phyloP scores from a whole-genome alignment of 192 early-diverging fungal species.

The Coemansia umbellata region DNA sequence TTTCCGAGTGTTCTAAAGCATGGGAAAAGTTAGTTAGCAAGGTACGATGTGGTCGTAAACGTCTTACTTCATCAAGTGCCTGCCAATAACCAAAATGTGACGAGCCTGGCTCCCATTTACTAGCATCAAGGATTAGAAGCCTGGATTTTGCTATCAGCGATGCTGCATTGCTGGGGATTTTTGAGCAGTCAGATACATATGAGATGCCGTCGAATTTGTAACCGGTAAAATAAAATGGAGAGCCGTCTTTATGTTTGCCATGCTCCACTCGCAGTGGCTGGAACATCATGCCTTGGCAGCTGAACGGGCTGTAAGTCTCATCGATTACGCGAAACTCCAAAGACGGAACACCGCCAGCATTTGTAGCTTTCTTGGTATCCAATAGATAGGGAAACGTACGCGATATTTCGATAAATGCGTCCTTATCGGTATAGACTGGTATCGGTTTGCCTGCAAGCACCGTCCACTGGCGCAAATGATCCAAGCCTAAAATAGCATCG shows the following conservation, averaged over 20 bases:
- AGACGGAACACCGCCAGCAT: conserved; percentile 71
- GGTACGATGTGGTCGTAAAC: background rate
- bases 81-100: background rate
- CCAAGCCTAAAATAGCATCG: conserved; percentile 83
- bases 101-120: background rate
- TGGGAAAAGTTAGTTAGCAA: background rate
- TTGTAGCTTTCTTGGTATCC: conserved; percentile 69
- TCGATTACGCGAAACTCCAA: conserved; percentile 74
- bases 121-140: background rate
- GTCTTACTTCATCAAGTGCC: background rate
- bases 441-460: conserved; percentile 48
- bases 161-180: background rate
- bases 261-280: conserved; percentile 40
- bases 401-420: conserved; percentile 61
- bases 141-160: background rate
- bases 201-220: conserved; percentile 45
- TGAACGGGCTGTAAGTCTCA: conserved; percentile 62
- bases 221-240: conserved; percentile 71
- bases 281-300: conserved; percentile 58
- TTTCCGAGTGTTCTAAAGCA: background rate
- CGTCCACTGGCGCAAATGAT: conserved; percentile 80
- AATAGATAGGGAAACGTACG: conserved; percentile 82
- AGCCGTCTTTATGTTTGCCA: conserved; percentile 24
- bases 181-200: background rate
- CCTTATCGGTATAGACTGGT: conserved; percentile 65